A percentile compares a stretch with the other conserved stretches of the same genome.
These are phyloP conservation scores for Tuber magnatum DNA, from an alignment of 495 filamentous ascomycete genomes.

Conservation along the genomic window DNA sequence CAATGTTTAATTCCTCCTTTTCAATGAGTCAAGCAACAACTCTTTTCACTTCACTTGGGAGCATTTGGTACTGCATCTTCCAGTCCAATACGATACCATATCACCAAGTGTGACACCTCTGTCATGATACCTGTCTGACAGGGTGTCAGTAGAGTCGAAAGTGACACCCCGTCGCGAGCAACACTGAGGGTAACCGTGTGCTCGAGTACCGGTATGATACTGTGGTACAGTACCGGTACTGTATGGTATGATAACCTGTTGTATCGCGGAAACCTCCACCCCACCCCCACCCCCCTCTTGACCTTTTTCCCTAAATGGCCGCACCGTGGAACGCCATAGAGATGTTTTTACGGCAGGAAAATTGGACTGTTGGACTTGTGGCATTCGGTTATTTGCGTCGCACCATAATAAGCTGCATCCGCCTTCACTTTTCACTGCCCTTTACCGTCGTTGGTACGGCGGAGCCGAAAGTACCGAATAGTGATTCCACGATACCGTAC, in stretches of 20 bases:
- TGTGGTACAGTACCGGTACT: too few species aligned
- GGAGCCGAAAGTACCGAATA: not conserved
- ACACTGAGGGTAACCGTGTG: too few species aligned
- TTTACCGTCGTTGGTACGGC: not conserved
- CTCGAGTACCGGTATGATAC: too few species aligned
- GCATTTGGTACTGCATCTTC: too few species aligned
- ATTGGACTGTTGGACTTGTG: not conserved
- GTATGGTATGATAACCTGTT: not conserved
- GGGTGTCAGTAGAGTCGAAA: too few species aligned
- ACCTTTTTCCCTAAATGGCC: not conserved
- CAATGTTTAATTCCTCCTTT: too few species aligned
- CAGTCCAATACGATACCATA: too few species aligned
- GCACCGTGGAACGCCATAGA: not conserved
- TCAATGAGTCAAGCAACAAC: too few species aligned
- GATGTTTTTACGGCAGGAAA: not conserved
- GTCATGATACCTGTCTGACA: too few species aligned
- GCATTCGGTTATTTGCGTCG: not conserved
- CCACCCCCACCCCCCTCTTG: not conserved
- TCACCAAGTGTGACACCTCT: too few species aligned
- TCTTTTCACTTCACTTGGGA: too few species aligned
- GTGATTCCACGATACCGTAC: not conserved
- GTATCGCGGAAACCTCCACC: not conserved
- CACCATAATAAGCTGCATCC: not conserved
- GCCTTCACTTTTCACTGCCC: not conserved
- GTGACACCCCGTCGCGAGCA: too few species aligned